Base-by-base conservation (phyloP, 176 grass and related monocot genomes). In the Musa troglodytarum region DNA sequence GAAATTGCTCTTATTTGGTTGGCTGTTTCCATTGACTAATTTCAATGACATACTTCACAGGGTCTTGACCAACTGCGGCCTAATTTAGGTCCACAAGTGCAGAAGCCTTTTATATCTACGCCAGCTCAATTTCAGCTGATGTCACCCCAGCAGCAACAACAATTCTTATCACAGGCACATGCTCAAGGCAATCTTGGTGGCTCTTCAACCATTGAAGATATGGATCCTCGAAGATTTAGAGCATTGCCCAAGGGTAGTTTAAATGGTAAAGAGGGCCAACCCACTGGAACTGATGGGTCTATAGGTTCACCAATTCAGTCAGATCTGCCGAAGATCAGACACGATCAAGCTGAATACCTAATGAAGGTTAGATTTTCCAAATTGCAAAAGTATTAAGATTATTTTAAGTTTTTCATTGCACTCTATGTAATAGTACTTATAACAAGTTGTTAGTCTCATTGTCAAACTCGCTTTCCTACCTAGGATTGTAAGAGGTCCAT, bases 71-170 rank as follows among this genome's bases (percentile, higher is more conserved):
- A 95, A 69, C 53, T 99, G 71, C 85, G 96, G 14, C 96, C 86
- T 49, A 99, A 87, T 86, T 70, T 99, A 76, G 89, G 86, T 80
- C 80, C 85, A 51, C 96, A 92, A 87, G 87, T 94, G 84, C 91
- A 99, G 82, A 99, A 99, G 86, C 79, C 91, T 24, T 95, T 99
- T 84, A 76, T 99, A 68, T 89, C 96, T 49, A 84, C 86, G 70
- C 91, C 88, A 49, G 87, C 90, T 72, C 96, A 99, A 77, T 99
- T 99, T 81, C 96, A 99, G 81, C 85, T 95, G 68, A 77, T 99
- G 88, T 87, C 96, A 56, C 90, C 91, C 10, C 91, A 99, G 54
- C 96, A 99, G 52, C 96, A 99, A 14, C 95, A 99, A 3, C 94
- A 98, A 72, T 75, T 88, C 73, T 86, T 99, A 80, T 91, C 91